Evolutionary conservation across 2,329 filamentous ascomycete genomes (phyloP), one percentile per base, ranked within the genome.

Genomic region (Xylariaceae sp.): DNA sequence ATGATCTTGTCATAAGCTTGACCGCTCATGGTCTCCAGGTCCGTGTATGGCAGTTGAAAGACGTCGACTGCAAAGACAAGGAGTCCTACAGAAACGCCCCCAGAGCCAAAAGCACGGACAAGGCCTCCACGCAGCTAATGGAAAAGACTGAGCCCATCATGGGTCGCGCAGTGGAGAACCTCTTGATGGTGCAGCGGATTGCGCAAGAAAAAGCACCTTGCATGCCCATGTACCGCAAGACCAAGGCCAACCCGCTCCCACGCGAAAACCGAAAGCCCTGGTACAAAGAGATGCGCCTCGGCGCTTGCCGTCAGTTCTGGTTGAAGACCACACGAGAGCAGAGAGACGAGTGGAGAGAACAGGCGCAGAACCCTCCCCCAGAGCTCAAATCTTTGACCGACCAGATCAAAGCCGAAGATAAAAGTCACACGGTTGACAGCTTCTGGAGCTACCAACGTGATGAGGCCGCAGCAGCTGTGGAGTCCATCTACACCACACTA

Each of bases 361-460:
- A 31, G 14, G 35, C 36, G 12, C 12, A 23, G 13, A 8, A 43
- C 5, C 40, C 40, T 5, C 17, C 39, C 6, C 2, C 29, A 7
- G 43, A 43, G 26, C 15, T 43, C 9, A 16, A 27, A 3, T 18
- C 23, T 14, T n/a, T 43, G 4, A 17, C 43, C 19, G 12, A 34
- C 9, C 40, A 46, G 31, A 40, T 46, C n/a, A 27, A 36, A 23
- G 28, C 33, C 3, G 40, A 43, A 36, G 44, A 43, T 13, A 37
- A 18, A 12, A 36, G 27, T 24, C 34, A 26, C 9, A 31, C 36
- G 2, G 26, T 30, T n/a, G 43, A 46, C 15, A 21, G 29, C 18
- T 46, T 46, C 36, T 43, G 31, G 24, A n/a, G n/a, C 3, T 40
- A 46, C 15, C 36, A 38, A 21, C 40, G 40, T 5, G 40, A 43